Evolutionary conservation across 2,329 filamentous ascomycete species (phyloP).

Genomic region (Apiospora kogelbergensis): DNA sequence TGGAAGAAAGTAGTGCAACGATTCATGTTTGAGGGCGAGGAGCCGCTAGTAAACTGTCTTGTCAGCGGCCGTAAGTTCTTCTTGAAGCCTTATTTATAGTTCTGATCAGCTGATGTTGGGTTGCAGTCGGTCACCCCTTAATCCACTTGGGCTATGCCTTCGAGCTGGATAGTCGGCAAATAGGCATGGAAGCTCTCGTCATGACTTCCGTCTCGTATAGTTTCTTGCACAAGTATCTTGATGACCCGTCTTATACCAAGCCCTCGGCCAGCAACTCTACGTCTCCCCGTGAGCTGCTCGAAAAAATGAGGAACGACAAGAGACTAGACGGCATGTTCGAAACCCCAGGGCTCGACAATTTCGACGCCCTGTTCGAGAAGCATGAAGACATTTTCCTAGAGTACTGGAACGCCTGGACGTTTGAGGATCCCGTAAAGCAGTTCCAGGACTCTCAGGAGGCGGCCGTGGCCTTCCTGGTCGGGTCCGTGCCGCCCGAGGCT

Average conservation of each 20-base stretch:
- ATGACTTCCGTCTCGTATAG: slow-evolving; percentile 61
- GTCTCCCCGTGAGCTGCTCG: slow-evolving; percentile 69
- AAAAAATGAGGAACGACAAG: slow-evolving; percentile 66
- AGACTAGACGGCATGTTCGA: slow-evolving; percentile 68
- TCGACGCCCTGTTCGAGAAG: slow-evolving; percentile 66
- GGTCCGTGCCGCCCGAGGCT: slow-evolving; percentile 55
- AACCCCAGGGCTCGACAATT: slow-evolving; percentile 58
- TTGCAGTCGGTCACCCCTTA: slow-evolving; percentile 79
- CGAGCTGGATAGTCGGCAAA: slow-evolving; percentile 79
- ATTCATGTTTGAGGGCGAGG: slow-evolving; percentile 72
- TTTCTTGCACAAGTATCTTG: slow-evolving; percentile 66
- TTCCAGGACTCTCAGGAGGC: slow-evolving; percentile 71
- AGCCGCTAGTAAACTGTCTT: slow-evolving; percentile 79
- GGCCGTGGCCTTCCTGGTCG: slow-evolving; percentile 61
- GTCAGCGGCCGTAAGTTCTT: slow-evolving; percentile 70
- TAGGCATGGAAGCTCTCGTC: slow-evolving; percentile 85
- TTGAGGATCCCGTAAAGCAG: slow-evolving; percentile 68
- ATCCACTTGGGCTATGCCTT: slow-evolving; percentile 94
- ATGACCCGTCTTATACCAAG: slow-evolving; percentile 69
- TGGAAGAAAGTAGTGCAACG: slow-evolving; percentile 77
- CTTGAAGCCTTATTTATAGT: background rate
- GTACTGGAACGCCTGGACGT: slow-evolving; percentile 87
- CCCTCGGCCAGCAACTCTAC: slow-evolving; percentile 59
- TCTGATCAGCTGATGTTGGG: slow-evolving; percentile 28
- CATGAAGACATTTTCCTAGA: slow-evolving; percentile 72